A percentile compares a stretch with the other conserved stretches of the same genome.
Conservation (phyloP, 768 basidiomycete species). For the Leccinum rimulosum region DNA sequence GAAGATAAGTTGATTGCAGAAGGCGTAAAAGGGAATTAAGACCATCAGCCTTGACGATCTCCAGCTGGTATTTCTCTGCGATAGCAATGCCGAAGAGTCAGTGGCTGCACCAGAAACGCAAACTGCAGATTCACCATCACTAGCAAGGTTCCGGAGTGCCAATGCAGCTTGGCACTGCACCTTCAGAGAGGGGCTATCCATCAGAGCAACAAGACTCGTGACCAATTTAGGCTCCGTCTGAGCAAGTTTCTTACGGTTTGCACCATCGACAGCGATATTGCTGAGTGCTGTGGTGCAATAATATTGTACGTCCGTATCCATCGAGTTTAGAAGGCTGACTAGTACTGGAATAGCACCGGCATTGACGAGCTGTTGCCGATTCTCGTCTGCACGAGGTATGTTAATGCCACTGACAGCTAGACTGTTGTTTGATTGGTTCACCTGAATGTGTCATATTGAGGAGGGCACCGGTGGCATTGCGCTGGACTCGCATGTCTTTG, state of each 20-base stretch:
- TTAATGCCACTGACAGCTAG: conserved; percentile 4
- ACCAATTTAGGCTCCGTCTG: conserved; percentile 94
- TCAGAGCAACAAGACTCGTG: conserved; percentile 86
- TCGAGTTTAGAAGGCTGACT: conserved; percentile 89
- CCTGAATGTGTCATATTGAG: conserved; percentile 99
- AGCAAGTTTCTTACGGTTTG: conserved; percentile 91
- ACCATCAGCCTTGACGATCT: conserved; percentile 96
- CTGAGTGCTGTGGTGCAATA: conserved; percentile 98
- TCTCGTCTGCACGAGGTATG: conserved; percentile 70
- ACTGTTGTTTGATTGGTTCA: neutral
- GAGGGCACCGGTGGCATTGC: conserved; percentile 96
- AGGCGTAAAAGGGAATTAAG: conserved; percentile 89
- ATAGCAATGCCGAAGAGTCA: conserved; percentile 3
- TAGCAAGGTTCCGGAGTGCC: conserved; percentile 93
- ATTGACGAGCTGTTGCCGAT: conserved; percentile 96
- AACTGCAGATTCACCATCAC: conserved; percentile 63
- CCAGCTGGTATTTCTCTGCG: conserved; percentile 95
- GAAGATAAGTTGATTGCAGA: conserved; percentile 94
- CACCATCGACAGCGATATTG: conserved; percentile 97
- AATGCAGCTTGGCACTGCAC: conserved; percentile 98
- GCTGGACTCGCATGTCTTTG: conserved; percentile 98
- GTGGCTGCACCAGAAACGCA: conserved; percentile 17
- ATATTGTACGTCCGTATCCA: conserved; percentile 99
- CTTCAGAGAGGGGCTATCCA: conserved; percentile 97
- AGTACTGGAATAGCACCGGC: conserved; percentile 98